These are phyloP conservation scores for Pyrenophora tritici-repentis DNA, from an alignment of 2,329 filamentous ascomycete species.

Conservation along the genomic window DNA sequence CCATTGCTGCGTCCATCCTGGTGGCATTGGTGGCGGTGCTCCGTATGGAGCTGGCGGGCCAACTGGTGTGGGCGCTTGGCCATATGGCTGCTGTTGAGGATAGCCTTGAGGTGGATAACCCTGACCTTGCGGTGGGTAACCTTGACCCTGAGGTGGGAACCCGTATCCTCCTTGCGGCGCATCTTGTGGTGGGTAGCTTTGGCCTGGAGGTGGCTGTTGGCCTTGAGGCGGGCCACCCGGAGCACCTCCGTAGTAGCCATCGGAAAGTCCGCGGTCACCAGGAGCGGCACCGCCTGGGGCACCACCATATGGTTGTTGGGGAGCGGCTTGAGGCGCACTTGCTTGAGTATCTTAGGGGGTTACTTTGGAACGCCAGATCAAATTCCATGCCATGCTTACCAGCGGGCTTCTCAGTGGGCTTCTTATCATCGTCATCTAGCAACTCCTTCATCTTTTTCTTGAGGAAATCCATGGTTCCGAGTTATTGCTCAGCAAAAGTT, in stretches of 20 bases:
- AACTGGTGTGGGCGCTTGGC: slow-evolving; percentile 32
- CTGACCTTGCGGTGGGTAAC: slow-evolving; percentile 31
- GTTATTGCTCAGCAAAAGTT: background rate
- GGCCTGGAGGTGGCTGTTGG: slow-evolving; percentile 23
- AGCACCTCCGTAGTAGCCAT: slow-evolving; percentile 26
- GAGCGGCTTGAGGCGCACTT: background rate
- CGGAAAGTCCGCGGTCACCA: slow-evolving; percentile 28
- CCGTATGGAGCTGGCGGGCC: slow-evolving; percentile 42
- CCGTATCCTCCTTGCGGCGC: no score
- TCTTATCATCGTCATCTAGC: slow-evolving; percentile 47
- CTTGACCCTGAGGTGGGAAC: slow-evolving; percentile 27
- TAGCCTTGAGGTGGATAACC: slow-evolving; percentile 32
- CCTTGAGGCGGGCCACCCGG: slow-evolving; percentile 6
- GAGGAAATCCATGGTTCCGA: slow-evolving; percentile 50
- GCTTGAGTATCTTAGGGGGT: slow-evolving; percentile 12
- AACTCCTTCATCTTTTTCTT: slow-evolving; percentile 55
- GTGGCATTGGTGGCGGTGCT: slow-evolving; percentile 58
- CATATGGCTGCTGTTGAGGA: slow-evolving; percentile 32
- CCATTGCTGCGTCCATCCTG: slow-evolving; percentile 67
- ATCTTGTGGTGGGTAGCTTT: slow-evolving; percentile 19
- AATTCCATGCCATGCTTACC: slow-evolving; percentile 13
- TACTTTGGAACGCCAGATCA: background rate
- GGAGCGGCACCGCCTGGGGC: slow-evolving; percentile 22
- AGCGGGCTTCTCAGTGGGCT: slow-evolving; percentile 43
- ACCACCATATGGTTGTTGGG: slow-evolving; percentile 1